These are phyloP conservation scores for Paecilomyces variotii DNA, from an alignment of 2,329 filamentous ascomycete species.

Conservation along the genomic window DNA sequence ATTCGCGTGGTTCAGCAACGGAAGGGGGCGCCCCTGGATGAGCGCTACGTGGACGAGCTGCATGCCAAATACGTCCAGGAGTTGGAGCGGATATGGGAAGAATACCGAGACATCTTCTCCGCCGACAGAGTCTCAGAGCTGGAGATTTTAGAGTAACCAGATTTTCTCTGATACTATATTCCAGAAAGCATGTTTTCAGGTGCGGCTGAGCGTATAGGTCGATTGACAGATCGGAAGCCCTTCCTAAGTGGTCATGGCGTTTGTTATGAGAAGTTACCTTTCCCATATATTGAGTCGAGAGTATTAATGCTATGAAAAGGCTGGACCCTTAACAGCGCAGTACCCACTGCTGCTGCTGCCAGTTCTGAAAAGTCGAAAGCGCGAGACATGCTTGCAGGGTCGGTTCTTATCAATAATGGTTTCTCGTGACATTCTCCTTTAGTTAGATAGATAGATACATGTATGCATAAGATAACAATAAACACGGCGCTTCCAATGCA, in stretches of 20 bases:
- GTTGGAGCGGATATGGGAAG: slow-evolving; percentile 38
- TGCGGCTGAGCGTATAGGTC: not conserved
- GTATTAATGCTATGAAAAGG: not conserved
- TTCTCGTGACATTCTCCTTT: no score
- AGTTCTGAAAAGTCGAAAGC: no score
- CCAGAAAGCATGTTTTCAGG: not conserved
- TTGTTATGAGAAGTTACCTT: not conserved
- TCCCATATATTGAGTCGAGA: not conserved
- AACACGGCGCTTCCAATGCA: no score
- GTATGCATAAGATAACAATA: no score
- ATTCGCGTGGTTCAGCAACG: slow-evolving; percentile 59
- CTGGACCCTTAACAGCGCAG: not conserved
- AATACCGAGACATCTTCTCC: slow-evolving; percentile 40
- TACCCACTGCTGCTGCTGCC: no score
- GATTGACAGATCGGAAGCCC: not conserved
- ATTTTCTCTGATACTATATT: not conserved
- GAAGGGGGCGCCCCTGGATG: slow-evolving; percentile 54
- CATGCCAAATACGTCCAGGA: slow-evolving; percentile 70
- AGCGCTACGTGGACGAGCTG: slow-evolving; percentile 69
- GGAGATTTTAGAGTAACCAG: slow-evolving; percentile 31
- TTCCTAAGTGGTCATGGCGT: not conserved
- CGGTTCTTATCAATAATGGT: no score
- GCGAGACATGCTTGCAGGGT: no score
- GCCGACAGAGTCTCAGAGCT: slow-evolving; percentile 36
- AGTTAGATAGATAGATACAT: no score